Conservation (phyloP, 139 green algal species). For the Astrephomene gubernaculifera region DNA sequence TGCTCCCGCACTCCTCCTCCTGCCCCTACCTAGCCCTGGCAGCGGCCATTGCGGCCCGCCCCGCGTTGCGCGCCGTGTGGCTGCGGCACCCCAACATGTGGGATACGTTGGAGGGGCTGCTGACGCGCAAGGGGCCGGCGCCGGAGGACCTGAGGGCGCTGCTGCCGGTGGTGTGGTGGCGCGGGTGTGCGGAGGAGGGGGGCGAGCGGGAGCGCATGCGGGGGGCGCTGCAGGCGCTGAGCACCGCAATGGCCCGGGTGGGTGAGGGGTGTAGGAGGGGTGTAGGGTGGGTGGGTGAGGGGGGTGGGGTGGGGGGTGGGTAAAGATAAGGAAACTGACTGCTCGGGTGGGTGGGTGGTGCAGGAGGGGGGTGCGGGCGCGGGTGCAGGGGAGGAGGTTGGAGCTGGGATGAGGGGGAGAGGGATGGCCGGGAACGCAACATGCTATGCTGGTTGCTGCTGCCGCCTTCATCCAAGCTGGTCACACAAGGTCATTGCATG, state of each 20-base stretch:
- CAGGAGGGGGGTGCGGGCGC: too few relatives aligned
- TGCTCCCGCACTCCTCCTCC: constrained; percentile 52
- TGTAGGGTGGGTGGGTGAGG: too few relatives aligned
- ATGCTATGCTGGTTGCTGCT: too few relatives aligned
- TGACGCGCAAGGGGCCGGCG: constrained; percentile 77
- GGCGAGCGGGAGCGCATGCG: constrained; percentile 35
- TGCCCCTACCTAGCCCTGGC: constrained; percentile 48
- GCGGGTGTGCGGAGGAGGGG: constrained; percentile 20
- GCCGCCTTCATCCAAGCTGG: too few relatives aligned
- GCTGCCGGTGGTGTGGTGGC: constrained; percentile 60
- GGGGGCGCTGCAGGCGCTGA: constrained; percentile 17
- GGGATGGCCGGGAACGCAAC: too few relatives aligned
- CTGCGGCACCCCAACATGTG: constrained; percentile 33
- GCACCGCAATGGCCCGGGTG: constrained; percentile 15
- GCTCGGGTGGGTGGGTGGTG: too few relatives aligned
- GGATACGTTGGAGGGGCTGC: constrained; percentile 68
- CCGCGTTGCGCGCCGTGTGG: constrained; percentile 15
- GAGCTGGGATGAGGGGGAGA: too few relatives aligned
- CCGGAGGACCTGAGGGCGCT: constrained; percentile 71
- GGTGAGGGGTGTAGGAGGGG: neutral
- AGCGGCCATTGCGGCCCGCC: constrained; percentile 24
- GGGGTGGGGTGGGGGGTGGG: too few relatives aligned
- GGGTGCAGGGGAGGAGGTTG: too few relatives aligned
- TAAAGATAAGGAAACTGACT: too few relatives aligned
- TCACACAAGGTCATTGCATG: too few relatives aligned